A percentile compares a stretch with the other conserved stretches of the same genome.
These are phyloP conservation scores for Ceratocystis diversiconidia DNA, from an alignment of 2,329 filamentous ascomycete genomes.

Conservation along the genomic window DNA sequence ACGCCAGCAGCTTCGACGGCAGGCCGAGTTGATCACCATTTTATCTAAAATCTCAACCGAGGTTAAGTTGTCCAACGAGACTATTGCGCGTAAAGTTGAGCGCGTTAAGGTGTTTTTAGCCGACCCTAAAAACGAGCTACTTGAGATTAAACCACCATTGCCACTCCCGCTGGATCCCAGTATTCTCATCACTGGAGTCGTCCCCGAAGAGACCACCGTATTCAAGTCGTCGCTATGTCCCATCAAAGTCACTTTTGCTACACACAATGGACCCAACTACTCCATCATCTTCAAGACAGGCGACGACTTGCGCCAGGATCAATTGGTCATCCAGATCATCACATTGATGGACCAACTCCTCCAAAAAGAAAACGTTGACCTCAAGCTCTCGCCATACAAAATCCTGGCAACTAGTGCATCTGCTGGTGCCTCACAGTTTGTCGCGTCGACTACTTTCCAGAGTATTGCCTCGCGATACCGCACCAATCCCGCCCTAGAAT, in stretches of 20 bases:
- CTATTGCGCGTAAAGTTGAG: slow-evolving; percentile 67
- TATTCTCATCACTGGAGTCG: slow-evolving; percentile 62
- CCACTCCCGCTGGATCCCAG: slow-evolving; percentile 80
- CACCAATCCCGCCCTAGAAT: slow-evolving; percentile 58
- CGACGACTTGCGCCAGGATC: slow-evolving; percentile 90
- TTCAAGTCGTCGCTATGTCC: slow-evolving; percentile 93
- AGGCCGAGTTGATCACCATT: slow-evolving; percentile 79
- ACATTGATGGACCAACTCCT: slow-evolving; percentile 93
- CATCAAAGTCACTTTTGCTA: slow-evolving; percentile 82
- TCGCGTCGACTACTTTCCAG: slow-evolving; percentile 73
- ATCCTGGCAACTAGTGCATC: slow-evolving; percentile 85
- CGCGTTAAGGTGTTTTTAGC: slow-evolving; percentile 69
- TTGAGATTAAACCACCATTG: slow-evolving; percentile 69
- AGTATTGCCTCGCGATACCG: slow-evolving; percentile 74
- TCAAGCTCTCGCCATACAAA: slow-evolving; percentile 90
- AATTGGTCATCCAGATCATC: slow-evolving; percentile 93
- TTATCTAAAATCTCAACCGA: slow-evolving; percentile 81
- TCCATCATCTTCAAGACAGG: slow-evolving; percentile 95
- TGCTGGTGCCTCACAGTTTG: slow-evolving; percentile 85
- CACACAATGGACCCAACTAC: slow-evolving; percentile 61
- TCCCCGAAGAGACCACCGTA: slow-evolving; percentile 72
- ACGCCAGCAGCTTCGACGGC: slow-evolving; percentile 63
- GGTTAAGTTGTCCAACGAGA: slow-evolving; percentile 65
- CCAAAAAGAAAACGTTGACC: slow-evolving; percentile 87
- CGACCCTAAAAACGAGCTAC: slow-evolving; percentile 80